phyloP scores from a whole-genome alignment of 2,329 filamentous ascomycete species.

The Dendryphion nanum region DNA sequence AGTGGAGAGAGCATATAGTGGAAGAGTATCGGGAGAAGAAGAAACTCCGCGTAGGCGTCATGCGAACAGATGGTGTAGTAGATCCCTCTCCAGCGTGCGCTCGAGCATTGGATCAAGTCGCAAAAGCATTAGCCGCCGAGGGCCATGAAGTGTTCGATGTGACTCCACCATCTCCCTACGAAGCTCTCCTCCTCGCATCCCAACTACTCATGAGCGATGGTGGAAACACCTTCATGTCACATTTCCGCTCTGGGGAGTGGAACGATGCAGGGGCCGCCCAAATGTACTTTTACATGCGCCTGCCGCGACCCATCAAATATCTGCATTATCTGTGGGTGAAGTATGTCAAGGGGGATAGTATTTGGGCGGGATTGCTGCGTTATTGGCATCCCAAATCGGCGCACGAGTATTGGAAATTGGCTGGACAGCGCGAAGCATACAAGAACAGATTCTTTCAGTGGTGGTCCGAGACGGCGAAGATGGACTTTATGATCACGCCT shows the following conservation, averaged over 20 bases:
- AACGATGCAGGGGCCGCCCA: slow-evolving; percentile 76
- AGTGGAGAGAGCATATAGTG: slow-evolving; percentile 67
- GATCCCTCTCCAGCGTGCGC: slow-evolving; percentile 82
- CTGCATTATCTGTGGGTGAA: slow-evolving; percentile 89
- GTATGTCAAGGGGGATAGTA: slow-evolving; percentile 70
- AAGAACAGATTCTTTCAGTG: slow-evolving; percentile 78
- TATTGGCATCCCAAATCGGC: slow-evolving; percentile 73
- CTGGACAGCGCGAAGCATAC: slow-evolving; percentile 73
- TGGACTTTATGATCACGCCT: slow-evolving; percentile 80
- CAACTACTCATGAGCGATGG: slow-evolving; percentile 84
- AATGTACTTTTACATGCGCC: slow-evolving; percentile 69
- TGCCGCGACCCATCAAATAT: slow-evolving; percentile 74
- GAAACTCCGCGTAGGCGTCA: slow-evolving; percentile 69
- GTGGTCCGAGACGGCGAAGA: slow-evolving; percentile 66
- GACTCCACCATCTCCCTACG: slow-evolving; percentile 66
- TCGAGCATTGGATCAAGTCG: slow-evolving; percentile 70
- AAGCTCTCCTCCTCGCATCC: slow-evolving; percentile 72
- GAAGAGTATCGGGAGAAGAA: slow-evolving; percentile 60
- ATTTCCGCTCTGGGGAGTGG: slow-evolving; percentile 74
- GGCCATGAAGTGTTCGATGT: slow-evolving; percentile 74
- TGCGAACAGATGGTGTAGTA: slow-evolving; percentile 79
- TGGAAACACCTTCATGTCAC: slow-evolving; percentile 73
- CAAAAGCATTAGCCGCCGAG: slow-evolving; percentile 63
- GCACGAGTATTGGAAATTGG: slow-evolving; percentile 79
- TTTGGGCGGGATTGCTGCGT: slow-evolving; percentile 76